These are phyloP conservation scores for Penicillium fimorum DNA, from an alignment of 495 filamentous ascomycete genomes.

Conservation along the genomic window DNA sequence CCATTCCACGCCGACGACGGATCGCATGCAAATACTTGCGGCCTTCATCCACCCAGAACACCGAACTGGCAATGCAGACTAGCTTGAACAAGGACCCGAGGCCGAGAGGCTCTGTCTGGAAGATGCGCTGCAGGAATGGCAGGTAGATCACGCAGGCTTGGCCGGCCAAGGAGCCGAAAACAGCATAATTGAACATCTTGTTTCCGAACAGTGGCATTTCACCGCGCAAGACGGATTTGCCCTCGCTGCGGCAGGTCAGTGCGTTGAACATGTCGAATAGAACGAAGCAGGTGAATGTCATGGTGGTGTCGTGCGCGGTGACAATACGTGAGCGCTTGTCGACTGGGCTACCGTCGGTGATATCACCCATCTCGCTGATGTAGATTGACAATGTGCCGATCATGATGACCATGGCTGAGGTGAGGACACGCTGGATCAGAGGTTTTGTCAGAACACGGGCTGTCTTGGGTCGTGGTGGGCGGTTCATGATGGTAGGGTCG, in stretches of 20 bases:
- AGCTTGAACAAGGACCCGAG: slow-evolving; percentile 70
- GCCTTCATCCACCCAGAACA: slow-evolving; percentile 92
- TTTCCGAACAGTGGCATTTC: slow-evolving; percentile 82
- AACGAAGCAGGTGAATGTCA: slow-evolving; percentile 99
- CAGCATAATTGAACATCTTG: slow-evolving; percentile 93
- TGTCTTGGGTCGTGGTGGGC: slow-evolving; percentile 78
- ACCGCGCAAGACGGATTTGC: slow-evolving; percentile 81
- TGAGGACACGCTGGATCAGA: slow-evolving; percentile 79
- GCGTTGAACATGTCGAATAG: slow-evolving; percentile 99
- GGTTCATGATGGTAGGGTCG: slow-evolving; percentile 89
- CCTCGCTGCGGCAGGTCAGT: slow-evolving; percentile 85
- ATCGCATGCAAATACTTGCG: slow-evolving; percentile 64
- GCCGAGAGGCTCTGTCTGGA: slow-evolving; percentile 87
- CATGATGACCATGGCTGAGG: slow-evolving; percentile 88
- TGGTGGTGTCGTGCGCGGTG: slow-evolving; percentile 92
- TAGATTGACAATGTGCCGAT: slow-evolving; percentile 88
- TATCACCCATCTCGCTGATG: slow-evolving; percentile 81
- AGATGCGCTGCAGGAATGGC: slow-evolving; percentile 86
- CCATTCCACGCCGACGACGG: slow-evolving; percentile 35
- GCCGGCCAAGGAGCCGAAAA: slow-evolving; percentile 76
- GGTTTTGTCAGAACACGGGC: slow-evolving; percentile 83
- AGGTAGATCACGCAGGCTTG: slow-evolving; percentile 92
- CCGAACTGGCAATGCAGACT: slow-evolving; percentile 71
- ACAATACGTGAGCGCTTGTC: slow-evolving; percentile 58
- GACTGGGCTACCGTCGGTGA: slow-evolving; percentile 32